Base-by-base conservation (phyloP, 768 basidiomycete genomes). In the Boletus tylopilopsis region DNA sequence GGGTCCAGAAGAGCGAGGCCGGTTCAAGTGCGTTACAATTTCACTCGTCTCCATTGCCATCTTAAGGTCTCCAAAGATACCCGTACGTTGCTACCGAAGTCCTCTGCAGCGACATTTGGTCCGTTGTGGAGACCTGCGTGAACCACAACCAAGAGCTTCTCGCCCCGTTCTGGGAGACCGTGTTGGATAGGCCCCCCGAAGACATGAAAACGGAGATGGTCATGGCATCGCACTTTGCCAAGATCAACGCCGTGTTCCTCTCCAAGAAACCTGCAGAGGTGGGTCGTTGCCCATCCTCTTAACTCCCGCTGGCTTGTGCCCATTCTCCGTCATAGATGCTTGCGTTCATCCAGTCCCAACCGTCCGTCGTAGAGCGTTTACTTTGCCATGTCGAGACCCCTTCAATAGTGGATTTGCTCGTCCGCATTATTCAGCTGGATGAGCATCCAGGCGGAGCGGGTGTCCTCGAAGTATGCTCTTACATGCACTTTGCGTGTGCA, bases 101-200 rank as follows among this genome's bases (percentile, higher is more conserved):
- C 21, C 79, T 98, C 29, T 94, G 93, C 71, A 89, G 90, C 68
- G 94, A 95, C 60, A 86, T 95, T 70, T 96, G 93, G 87, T 89
- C 87, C 19, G 90, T 97, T 61, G 84, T 93, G 41, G 92, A 94
- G 69, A 91, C 90, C 1, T 90, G 92, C 59, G 74, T 95, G 60
- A 78, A 76, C 59, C 75, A 86, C 59, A 75, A 79, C 44, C 75
- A 82, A 10, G 81, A 86, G 50, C 76, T 96, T 45, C 76, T 97
- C 45, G 73, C 76, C 33, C 88, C 91, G 11, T 95, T 96, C 74
- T 96, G 94, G 94, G 91, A 96, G 68, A 83, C 81, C 16, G 84
- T 92, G 16, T 73, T 92, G 24, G 87, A 90, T 63, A 76, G 82
- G 59, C 76, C 86, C 4, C 77, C 88, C 15, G 90, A 92, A 38